A percentile compares a stretch with the other conserved stretches of the same genome.
These are phyloP conservation scores for Caryopteris hybrid DNA, from an alignment of 305 asterid species.

Conservation along the genomic window DNA sequence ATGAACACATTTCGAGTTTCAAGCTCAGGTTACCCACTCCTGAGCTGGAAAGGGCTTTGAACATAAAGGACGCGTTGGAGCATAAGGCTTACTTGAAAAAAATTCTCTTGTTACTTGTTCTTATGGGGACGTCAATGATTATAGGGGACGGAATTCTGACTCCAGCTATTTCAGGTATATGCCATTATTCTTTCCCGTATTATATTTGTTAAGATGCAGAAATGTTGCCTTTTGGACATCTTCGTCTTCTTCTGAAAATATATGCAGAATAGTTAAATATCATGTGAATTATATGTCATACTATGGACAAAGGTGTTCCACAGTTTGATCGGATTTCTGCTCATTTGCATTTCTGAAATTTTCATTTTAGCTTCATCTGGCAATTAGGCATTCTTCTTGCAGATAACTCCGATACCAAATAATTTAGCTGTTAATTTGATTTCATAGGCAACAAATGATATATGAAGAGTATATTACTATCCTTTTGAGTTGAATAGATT, in stretches of 20 bases:
- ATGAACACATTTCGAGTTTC: slow-evolving; percentile 84
- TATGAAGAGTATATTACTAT: too few species aligned
- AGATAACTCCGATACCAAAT: not conserved
- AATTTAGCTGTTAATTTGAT: too few species aligned
- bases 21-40: slow-evolving; percentile 94
- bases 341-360: too few species aligned
- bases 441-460: too few species aligned
- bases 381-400: not conserved
- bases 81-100: slow-evolving; percentile 54
- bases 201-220: not conserved
- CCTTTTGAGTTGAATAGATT: too few species aligned
- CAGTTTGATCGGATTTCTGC: too few species aligned
- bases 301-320: not conserved
- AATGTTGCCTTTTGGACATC: not conserved
- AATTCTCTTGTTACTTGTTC: slow-evolving; percentile 72
- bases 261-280: not conserved
- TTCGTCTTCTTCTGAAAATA: not conserved
- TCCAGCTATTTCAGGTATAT: slow-evolving; percentile 93
- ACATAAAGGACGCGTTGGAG: slow-evolving; percentile 73
- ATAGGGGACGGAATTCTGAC: slow-evolving; percentile 96
- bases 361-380: too few species aligned
- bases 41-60: slow-evolving; percentile 88
- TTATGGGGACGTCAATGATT: slow-evolving; percentile 92
- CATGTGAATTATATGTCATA: not conserved
- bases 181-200: not conserved